phyloP scores from a whole-genome alignment of 768 basidiomycete species.

The Mycena galopus region DNA sequence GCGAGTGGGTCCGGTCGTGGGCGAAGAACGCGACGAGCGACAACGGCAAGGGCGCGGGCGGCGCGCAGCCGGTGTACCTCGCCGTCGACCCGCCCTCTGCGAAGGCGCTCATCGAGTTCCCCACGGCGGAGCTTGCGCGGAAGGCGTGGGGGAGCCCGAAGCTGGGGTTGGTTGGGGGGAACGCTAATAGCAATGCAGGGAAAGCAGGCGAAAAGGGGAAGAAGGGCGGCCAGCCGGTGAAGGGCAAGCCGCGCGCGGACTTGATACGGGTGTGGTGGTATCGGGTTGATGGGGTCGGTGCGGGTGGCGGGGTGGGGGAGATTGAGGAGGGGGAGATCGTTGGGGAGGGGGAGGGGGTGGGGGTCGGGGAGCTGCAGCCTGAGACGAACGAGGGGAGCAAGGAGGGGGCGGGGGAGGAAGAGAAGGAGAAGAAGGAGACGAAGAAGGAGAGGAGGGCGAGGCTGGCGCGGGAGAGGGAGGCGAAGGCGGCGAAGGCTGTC shows the following conservation, averaged over 20 bases:
- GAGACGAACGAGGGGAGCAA: neutral
- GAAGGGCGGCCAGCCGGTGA: conserved; percentile 53
- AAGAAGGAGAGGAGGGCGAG: conserved; percentile 50
- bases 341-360: conserved; percentile 49
- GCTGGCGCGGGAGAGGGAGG: conserved; percentile 45
- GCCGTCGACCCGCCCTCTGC: conserved; percentile 56
- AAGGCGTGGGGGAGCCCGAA: conserved; percentile 65
- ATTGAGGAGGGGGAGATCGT: conserved; percentile 66
- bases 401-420: neutral
- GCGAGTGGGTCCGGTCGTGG: conserved; percentile 57
- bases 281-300: conserved; percentile 55
- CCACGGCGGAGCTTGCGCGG: conserved; percentile 56
- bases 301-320: conserved; percentile 57
- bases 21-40: conserved; percentile 29
- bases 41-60: conserved; percentile 50
- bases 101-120: conserved; percentile 68
- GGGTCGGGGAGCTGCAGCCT: neutral
- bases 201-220: no score
- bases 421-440: conserved; percentile 43
- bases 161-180: conserved; percentile 47
- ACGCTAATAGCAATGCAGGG: no score
- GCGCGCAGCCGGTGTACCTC: conserved; percentile 52
- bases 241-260: conserved; percentile 60
- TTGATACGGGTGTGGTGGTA: conserved; percentile 66
- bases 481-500: conserved; percentile 17